These are phyloP conservation scores for Elsinoe necatrix DNA, from an alignment of 2,329 filamentous ascomycete species.

Conservation along the genomic window DNA sequence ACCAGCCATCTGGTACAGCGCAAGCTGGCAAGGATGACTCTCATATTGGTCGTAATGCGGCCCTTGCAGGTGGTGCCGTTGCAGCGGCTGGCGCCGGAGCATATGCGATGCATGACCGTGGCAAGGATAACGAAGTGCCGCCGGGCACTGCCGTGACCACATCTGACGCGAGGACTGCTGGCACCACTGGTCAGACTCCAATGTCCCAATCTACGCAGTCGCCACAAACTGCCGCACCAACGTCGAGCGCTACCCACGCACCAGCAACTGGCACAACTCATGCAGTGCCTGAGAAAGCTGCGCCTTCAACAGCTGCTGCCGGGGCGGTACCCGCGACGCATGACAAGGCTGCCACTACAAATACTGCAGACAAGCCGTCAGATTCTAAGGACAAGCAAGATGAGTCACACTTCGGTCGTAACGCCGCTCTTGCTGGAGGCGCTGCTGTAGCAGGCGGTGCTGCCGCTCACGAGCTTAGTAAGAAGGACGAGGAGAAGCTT, in stretches of 20 bases:
- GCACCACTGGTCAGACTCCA: background rate
- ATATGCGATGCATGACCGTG: slow-evolving; percentile 29
- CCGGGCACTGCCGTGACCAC: slow-evolving; percentile 24
- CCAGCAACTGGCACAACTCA: background rate
- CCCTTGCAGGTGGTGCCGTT: slow-evolving; percentile 26
- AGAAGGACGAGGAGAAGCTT: slow-evolving; percentile 26
- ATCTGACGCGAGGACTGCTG: background rate
- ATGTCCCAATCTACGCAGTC: background rate
- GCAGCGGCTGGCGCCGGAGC: slow-evolving; percentile 22
- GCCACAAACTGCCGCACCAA: background rate
- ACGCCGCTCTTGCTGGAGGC: slow-evolving; percentile 25
- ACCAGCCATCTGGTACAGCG: background rate
- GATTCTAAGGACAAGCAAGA: slow-evolving; percentile 8
- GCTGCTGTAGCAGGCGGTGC: slow-evolving; percentile 22
- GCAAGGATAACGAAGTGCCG: slow-evolving; percentile 16
- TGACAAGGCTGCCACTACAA: background rate
- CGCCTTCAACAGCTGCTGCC: slow-evolving; percentile 16
- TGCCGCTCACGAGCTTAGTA: slow-evolving; percentile 16
- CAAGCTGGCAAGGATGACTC: slow-evolving; percentile 2
- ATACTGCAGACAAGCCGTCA: background rate
- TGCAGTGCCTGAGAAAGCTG: background rate
- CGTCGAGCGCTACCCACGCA: background rate
- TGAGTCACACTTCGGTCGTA: slow-evolving; percentile 22
- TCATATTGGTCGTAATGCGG: slow-evolving; percentile 20
- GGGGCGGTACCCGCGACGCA: background rate